A percentile compares a stretch with the other conserved stretches of the same genome.
Evolutionary conservation across 305 asterid species (phyloP).

Genomic region (Caryopteris hybrid): DNA sequence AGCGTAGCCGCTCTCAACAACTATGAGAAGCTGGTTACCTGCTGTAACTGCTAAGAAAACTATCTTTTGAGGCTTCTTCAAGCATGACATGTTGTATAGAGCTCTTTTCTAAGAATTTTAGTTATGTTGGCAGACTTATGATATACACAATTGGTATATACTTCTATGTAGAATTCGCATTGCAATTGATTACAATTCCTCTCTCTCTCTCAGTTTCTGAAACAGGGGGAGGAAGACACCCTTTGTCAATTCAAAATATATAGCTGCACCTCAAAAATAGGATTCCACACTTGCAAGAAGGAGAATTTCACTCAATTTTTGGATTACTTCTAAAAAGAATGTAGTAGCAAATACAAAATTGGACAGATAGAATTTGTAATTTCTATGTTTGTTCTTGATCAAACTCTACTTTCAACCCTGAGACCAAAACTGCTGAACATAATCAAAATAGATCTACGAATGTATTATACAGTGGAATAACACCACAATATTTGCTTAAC

Average conservation of each 20-base stretch:
- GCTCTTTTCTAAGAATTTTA: not conserved
- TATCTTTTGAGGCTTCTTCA: not conserved
- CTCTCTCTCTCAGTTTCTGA: too few relatives aligned
- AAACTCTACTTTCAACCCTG: not conserved
- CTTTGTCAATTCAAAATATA: not conserved
- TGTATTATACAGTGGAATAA: not conserved
- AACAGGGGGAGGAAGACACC: not conserved
- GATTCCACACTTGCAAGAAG: not conserved
- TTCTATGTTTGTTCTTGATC: not conserved
- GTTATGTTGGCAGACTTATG: not conserved
- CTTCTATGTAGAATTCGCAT: not conserved
- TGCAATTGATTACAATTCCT: too few relatives aligned
- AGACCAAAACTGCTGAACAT: not conserved
- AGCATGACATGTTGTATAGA: not conserved
- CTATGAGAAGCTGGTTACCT: slow-evolving; percentile 19
- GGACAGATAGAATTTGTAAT: not conserved
- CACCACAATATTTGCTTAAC: not conserved
- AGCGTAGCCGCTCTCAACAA: slow-evolving; percentile 39
- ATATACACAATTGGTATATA: not conserved
- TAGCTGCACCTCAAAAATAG: not conserved
- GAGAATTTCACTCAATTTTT: not conserved
- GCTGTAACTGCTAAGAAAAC: not conserved
- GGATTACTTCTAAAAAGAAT: not conserved
- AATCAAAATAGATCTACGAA: not conserved
- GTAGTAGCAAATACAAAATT: not conserved